phyloP scores from a whole-genome alignment of 345 rosid genomes.

The Brassica nigra region DNA sequence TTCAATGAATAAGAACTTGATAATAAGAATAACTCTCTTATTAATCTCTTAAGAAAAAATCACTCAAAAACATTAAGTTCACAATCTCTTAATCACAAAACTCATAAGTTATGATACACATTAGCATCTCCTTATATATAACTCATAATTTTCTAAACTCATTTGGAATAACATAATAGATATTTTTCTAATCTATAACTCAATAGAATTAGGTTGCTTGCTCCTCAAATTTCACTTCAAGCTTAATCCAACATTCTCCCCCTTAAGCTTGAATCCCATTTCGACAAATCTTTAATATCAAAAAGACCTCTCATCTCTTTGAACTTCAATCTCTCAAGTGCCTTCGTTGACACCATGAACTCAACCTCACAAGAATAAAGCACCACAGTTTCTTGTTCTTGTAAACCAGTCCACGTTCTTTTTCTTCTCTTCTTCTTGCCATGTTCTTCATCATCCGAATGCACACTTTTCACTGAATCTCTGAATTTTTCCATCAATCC shows the following conservation, averaged over 20 bases:
- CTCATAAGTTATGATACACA: too few species aligned
- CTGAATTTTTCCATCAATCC: too few species aligned
- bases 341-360: neutral
- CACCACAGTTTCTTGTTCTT: neutral
- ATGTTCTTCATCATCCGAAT: slow-evolving; percentile 35
- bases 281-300: neutral
- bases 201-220: neutral
- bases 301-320: neutral
- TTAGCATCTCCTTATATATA: too few species aligned
- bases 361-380: neutral
- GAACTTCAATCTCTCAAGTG: neutral
- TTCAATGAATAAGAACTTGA: too few species aligned
- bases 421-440: neutral
- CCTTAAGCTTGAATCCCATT: neutral
- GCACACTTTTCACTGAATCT: slow-evolving; percentile 51
- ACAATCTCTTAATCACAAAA: too few species aligned
- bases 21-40: too few species aligned
- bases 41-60: too few species aligned
- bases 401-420: neutral
- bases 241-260: neutral
- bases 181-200: neutral
- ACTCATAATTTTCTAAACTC: too few species aligned
- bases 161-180: too few species aligned
- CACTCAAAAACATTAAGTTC: too few species aligned
- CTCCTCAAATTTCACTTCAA: neutral